These are phyloP conservation scores for Amanita thiersii DNA, from an alignment of 768 basidiomycete genomes.

Conservation along the genomic window DNA sequence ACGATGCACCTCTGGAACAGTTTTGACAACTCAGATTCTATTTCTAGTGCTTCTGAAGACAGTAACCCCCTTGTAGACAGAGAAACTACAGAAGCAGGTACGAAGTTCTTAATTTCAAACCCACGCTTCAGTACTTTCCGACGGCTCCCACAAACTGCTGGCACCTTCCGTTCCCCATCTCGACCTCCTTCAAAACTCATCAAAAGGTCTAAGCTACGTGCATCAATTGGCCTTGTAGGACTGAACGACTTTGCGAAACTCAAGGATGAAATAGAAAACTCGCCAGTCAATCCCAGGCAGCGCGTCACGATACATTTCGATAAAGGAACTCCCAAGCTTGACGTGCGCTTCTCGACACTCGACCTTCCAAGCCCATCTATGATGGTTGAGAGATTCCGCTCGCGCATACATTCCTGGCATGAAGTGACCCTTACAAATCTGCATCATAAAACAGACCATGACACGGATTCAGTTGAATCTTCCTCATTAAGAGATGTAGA, in stretches of 20 bases:
- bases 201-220: neutral
- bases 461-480: neutral
- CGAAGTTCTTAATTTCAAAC: constrained; percentile 43
- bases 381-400: neutral
- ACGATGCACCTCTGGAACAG: neutral
- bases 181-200: constrained; percentile 13
- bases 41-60: no score
- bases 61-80: no score
- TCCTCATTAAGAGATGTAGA: neutral
- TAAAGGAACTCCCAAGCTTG: constrained; percentile 39
- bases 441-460: neutral
- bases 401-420: neutral
- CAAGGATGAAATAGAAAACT: constrained; percentile 10
- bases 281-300: constrained; percentile 13
- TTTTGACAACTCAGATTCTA: no score
- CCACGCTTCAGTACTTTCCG: constrained; percentile 48
- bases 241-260: constrained; percentile 17
- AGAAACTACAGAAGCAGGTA: no score
- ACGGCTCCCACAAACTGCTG: constrained; percentile 39
- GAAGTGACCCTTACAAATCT: no score
- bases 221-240: constrained; percentile 2
- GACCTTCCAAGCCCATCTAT: constrained; percentile 30
- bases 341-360: constrained; percentile 46
- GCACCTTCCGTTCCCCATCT: constrained; percentile 27
- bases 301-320: constrained; percentile 44